These are phyloP conservation scores for Mrakia blollopis DNA, from an alignment of 768 basidiomycete species.

Conservation along the genomic window DNA sequence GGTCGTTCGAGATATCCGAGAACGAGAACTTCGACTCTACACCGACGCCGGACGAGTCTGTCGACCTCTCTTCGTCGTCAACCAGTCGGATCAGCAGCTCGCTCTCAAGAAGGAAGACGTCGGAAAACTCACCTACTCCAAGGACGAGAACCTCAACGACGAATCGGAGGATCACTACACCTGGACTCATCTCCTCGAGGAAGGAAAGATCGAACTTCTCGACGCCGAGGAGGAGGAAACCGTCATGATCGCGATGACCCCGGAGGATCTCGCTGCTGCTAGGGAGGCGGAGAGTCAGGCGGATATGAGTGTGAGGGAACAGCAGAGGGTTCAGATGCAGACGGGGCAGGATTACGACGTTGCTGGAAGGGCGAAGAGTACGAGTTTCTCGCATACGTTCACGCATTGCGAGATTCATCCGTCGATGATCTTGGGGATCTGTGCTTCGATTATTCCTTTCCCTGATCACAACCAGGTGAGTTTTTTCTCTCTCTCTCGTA, in stretches of 20 bases:
- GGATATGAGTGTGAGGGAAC: slow-evolving; percentile 38
- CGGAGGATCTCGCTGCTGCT: slow-evolving; percentile 86
- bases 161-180: slow-evolving; percentile 50
- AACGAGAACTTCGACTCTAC: slow-evolving; percentile 86
- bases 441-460: slow-evolving; percentile 98
- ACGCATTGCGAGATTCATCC: slow-evolving; percentile 99
- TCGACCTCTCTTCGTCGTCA: slow-evolving; percentile 91
- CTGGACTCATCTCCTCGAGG: slow-evolving; percentile 79
- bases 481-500: slow-evolving; percentile 26
- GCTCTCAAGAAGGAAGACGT: slow-evolving; percentile 78
- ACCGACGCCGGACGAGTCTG: slow-evolving; percentile 97
- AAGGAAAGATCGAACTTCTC: slow-evolving; percentile 84
- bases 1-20: slow-evolving; percentile 94
- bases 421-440: slow-evolving; percentile 97
- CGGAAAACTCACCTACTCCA: slow-evolving; percentile 55
- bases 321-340: slow-evolving; percentile 47
- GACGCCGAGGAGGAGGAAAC: slow-evolving; percentile 99
- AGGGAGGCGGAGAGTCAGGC: slow-evolving; percentile 50
- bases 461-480: slow-evolving; percentile 97
- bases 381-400: slow-evolving; percentile 81
- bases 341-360: slow-evolving; percentile 57
- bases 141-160: slow-evolving; percentile 51
- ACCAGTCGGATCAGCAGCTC: slow-evolving; percentile 72
- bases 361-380: slow-evolving; percentile 78
- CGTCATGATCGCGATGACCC: slow-evolving; percentile 98